A percentile compares a stretch with the other conserved stretches of the same genome.
Evolutionary conservation across 202 grass and related monocot species (phyloP).

Genomic region (Carex sylvatica): DNA sequence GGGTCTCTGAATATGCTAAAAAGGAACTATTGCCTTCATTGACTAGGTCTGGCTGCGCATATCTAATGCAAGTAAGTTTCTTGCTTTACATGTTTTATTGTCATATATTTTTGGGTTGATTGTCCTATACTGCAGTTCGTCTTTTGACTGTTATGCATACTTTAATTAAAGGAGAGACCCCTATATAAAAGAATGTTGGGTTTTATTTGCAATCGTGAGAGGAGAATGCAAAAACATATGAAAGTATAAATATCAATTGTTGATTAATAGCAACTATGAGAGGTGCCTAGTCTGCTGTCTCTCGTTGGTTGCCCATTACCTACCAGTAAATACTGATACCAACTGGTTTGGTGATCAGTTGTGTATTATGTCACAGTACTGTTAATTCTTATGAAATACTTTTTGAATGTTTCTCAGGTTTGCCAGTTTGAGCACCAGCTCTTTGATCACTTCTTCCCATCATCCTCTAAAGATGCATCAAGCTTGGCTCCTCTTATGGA

Average conservation of each 20-base stretch:
- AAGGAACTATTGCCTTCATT: constrained; percentile 88
- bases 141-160: neutral
- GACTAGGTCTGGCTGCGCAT: constrained; percentile 92
- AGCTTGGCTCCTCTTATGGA: constrained; percentile 88
- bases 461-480: constrained; percentile 77
- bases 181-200: neutral
- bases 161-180: neutral
- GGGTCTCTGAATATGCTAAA: constrained; percentile 81
- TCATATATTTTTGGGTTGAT: neutral
- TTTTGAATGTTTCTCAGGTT: constrained; percentile 50
- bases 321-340: neutral
- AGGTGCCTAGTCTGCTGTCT: neutral
- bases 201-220: neutral
- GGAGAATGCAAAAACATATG: neutral
- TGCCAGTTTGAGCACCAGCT: constrained; percentile 99
- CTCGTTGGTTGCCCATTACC: neutral
- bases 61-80: constrained; percentile 82
- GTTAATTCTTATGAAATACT: constrained; percentile 8
- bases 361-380: neutral
- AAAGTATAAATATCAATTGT: neutral
- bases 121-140: neutral
- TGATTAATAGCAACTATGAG: neutral
- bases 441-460: constrained; percentile 94
- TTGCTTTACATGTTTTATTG: constrained; percentile 20
- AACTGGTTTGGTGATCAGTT: neutral